These are phyloP conservation scores for Detonula confervacea DNA, from an alignment of 352 stramenopile species.

Conservation along the genomic window DNA sequence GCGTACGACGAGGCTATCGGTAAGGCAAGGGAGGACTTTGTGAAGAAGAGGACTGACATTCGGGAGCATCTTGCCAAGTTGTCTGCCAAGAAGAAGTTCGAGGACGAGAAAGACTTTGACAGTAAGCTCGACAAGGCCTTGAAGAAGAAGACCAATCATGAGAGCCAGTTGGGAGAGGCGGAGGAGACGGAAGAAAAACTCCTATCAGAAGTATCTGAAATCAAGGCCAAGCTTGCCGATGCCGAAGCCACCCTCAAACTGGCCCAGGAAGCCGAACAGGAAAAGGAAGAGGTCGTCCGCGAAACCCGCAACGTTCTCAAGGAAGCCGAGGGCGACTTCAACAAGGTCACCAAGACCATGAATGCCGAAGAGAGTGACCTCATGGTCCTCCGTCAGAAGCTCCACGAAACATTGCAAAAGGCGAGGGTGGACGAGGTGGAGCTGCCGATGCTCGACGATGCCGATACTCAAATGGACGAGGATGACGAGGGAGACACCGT, in stretches of 20 bases:
- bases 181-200: slow-evolving; percentile 59
- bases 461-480: slow-evolving; percentile 37
- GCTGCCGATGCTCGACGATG: slow-evolving; percentile 85
- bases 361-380: slow-evolving; percentile 90
- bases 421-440: slow-evolving; percentile 94
- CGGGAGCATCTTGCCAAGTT: slow-evolving; percentile 79
- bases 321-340: slow-evolving; percentile 78
- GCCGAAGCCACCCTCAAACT: slow-evolving; percentile 85
- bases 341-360: slow-evolving; percentile 85
- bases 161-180: slow-evolving; percentile 58
- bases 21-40: slow-evolving; percentile 85
- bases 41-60: slow-evolving; percentile 76
- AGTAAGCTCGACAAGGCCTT: slow-evolving; percentile 71
- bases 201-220: slow-evolving; percentile 50
- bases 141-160: slow-evolving; percentile 62
- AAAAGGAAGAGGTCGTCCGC: slow-evolving; percentile 71
- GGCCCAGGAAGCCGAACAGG: slow-evolving; percentile 66
- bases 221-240: slow-evolving; percentile 82
- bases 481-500: slow-evolving; percentile 42
- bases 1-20: slow-evolving; percentile 93
- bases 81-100: slow-evolving; percentile 51
- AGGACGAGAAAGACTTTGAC: slow-evolving; percentile 67
- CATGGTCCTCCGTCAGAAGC: slow-evolving; percentile 92
- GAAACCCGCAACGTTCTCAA: slow-evolving; percentile 69
- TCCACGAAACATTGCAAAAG: slow-evolving; percentile 94